Base-by-base conservation (phyloP, 371 early-diverging fungal species). In the Circinella umbellata region DNA sequence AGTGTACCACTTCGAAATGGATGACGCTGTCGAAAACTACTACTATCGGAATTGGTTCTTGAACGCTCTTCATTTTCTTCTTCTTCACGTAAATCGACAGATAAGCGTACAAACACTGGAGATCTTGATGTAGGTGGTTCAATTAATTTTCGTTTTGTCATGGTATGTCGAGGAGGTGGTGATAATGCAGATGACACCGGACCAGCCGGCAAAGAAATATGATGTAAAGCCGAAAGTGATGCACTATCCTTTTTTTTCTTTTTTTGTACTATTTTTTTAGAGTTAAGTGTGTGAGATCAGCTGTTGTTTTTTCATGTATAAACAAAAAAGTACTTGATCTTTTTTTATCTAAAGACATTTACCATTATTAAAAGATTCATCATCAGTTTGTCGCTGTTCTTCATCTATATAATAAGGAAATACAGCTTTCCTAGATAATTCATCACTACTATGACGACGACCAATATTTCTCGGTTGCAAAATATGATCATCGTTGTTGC, bases 1-100 rank as follows among this genome's bases (percentile, higher is more conserved):
- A 69, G 64, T 13, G 69, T 69, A 34, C 69, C 69, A 34, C 64
- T 64, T 34, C 69, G 69, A 59, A 64, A 69, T 4, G 69, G 69
- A 15, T 47, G 46, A 18, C 34, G 54, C 0, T 64, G 63, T 38
- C 15, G 17, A 51, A 15, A n/a, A 42, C 42, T 42, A 42, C 42
- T n/a, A 51, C 51, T 51, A 17, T 51, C 27, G 27, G 27, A 27
- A 27, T 27, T 27, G 27, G 27, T 27, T 27, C 27, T 27, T 27
- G 27, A 27, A 27, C 27, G 27, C 27, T 27, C 27, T 27, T 27
- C 36, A 34, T 61, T 36, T 46, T n/a, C 17, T 17, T 61, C 39
- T 51, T 51, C 17, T 17, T 63, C 48, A 17, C 38, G 35, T n/a
- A 63, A 35, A 53, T 69, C 69, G 17, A 63, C 63, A 6, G 69